Evolutionary conservation across 75 land plant species (phyloP), one percentile per base, ranked within the genome.

Genomic region (Larix kaempferi): DNA sequence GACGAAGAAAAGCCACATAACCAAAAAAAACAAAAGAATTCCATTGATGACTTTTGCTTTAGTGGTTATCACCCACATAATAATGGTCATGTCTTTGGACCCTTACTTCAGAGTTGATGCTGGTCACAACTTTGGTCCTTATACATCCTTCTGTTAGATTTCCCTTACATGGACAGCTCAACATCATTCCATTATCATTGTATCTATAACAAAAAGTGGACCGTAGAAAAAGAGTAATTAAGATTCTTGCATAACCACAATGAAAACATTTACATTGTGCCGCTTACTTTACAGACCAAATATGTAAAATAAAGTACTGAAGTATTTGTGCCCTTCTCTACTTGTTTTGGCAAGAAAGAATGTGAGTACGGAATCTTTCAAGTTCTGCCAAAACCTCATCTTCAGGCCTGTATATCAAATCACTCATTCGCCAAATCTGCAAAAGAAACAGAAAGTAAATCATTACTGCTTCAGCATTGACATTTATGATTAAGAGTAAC

Each of bases 381-480:
- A 97, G 95, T 84, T 97, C 99, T 33, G 89, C 92, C 61, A 97
- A 69, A 73, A 97, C 98, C 79, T 94, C 99, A 0, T 97, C 98
- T 73, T 91, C 91, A 21, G 95, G 95, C 80, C 99, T 79, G 81
- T 97, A 95, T 15, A 97, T 86, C 76, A 97, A 81, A 72, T 97
- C 99, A 69, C 86, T 92, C 94, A 97, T 92, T 73, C 99, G 87
- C 99, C 99, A 97, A 74, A 97, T 88, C 99, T 97, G 90, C 85
- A 74, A 60, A 52, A 52, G 19, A 26, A 64, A 49, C 14, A 25
- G 0, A 16, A 3, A 56, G 33, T 15, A 54, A 41, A 41, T 41
- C 22, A 69, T 17, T 69, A 41, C 49, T 41, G 23, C 22, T 69
- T 69, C 23, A 37, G 5, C 14, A 69, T 22, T 10, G 54, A 22